These are phyloP conservation scores for Tritrichomonas musculus DNA, from an alignment of 208 protist genomes.

Conservation along the genomic window DNA sequence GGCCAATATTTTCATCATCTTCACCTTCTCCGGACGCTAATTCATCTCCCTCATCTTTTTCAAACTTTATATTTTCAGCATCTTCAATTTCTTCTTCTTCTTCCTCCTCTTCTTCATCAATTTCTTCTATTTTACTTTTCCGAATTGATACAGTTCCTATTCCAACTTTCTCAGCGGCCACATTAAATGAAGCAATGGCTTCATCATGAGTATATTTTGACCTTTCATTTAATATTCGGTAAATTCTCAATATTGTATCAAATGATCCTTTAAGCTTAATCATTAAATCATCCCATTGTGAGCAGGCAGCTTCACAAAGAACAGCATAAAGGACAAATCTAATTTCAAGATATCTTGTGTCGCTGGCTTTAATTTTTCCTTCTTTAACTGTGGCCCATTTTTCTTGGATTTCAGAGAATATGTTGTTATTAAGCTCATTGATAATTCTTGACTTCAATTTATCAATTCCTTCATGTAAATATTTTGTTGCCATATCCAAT, in stretches of 20 bases:
- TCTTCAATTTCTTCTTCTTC: neutral
- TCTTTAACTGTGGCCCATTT: neutral
- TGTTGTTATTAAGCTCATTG: neutral
- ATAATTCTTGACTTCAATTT: neutral
- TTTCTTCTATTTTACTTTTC: neutral
- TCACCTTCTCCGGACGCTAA: too few relatives aligned
- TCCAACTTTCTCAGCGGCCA: neutral
- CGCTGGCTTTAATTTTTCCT: neutral
- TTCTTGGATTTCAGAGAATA: neutral
- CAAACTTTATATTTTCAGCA: too few relatives aligned
- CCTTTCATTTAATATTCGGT: neutral
- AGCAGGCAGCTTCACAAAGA: neutral
- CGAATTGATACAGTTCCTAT: neutral
- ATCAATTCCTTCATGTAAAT: neutral
- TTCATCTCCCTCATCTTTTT: too few relatives aligned
- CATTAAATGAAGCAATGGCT: neutral
- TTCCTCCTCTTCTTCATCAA: neutral
- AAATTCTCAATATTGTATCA: neutral
- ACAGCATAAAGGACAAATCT: neutral
- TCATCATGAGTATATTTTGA: neutral
- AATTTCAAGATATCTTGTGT: neutral
- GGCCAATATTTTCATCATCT: too few relatives aligned
- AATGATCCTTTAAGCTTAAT: neutral
- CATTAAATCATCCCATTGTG: neutral
- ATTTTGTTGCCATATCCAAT: neutral